These are phyloP conservation scores for Lactifluus hygrophoroides DNA, from an alignment of 768 basidiomycete genomes.

Conservation along the genomic window DNA sequence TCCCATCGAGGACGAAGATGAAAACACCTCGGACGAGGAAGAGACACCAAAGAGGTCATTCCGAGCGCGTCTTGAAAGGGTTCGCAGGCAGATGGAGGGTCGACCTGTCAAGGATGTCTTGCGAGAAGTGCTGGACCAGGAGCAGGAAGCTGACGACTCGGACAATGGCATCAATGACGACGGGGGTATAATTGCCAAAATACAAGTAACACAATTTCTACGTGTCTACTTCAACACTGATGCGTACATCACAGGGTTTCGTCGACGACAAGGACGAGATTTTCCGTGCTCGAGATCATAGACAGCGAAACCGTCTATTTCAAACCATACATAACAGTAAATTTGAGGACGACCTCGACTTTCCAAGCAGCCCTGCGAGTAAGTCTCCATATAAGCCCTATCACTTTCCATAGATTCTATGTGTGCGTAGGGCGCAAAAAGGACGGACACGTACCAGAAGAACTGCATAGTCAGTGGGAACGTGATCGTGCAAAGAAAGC, in stretches of 20 bases:
- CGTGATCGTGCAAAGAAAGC: constrained; percentile 81
- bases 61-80: constrained; percentile 28
- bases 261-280: constrained; percentile 53
- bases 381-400: constrained; percentile 24
- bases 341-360: constrained; percentile 30
- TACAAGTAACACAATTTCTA: constrained; percentile 15
- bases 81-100: constrained; percentile 25
- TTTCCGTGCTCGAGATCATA: constrained; percentile 36
- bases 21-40: constrained; percentile 32
- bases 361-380: constrained; percentile 40
- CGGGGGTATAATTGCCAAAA: constrained; percentile 27
- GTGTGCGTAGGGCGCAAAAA: constrained; percentile 38
- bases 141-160: not conserved
- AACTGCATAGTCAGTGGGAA: constrained; percentile 65
- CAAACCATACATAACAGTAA: constrained; percentile 49
- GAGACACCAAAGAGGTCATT: constrained; percentile 31
- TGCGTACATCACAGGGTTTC: not conserved
- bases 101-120: constrained; percentile 18
- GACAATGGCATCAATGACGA: constrained; percentile 23
- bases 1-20: no score
- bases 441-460: constrained; percentile 38
- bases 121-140: constrained; percentile 14
- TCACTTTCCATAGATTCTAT: not conserved
- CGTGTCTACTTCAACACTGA: constrained; percentile 9
- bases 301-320: constrained; percentile 49